Base-by-base conservation (phyloP, 2,329 filamentous ascomycete species). In the Ophiostoma triangulosporum region DNA sequence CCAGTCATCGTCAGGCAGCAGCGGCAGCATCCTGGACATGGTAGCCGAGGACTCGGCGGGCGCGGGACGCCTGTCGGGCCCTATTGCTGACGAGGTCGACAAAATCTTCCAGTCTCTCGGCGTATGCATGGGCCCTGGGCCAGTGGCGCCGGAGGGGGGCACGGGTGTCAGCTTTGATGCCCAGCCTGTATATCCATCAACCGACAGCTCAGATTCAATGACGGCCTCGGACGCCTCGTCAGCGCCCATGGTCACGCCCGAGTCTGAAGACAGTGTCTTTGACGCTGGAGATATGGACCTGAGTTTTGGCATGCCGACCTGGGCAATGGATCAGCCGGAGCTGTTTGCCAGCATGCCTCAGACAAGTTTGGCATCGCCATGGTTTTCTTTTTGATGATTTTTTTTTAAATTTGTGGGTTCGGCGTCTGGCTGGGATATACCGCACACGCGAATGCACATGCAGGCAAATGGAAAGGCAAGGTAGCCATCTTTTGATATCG, bases 321-420 rank as follows among this genome's bases (percentile, higher is more conserved):
- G 54, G 54, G 15, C 48, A 9, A 11, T 45, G 12, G 40, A 48
- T 22, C 40, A 48, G 43, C 31, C 48, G 6, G 53, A 58, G 14
- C 32, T 56, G 48, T 57, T 54, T 50, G 38, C 33, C 36, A 52
- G 27, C 32, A 32, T 57, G 14, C 31, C 52, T 6, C 56, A 54
- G 29, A 24, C 51, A 27, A 45, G 38, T 3, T 29, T 50, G 2
- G 20, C 32, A 3, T 20, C 51, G 27, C 43, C 54, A 1, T 58
- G 57, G 57, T 58, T 54, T 29, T 27, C 52, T n/a, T 32, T 57
- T 14, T 58, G 46, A 48, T 31, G 11, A 8, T 33, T 45, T 38
- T 43, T 45, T 17, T 29, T 32, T 20, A 29, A 2, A 24, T 52
- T 29, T 51, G 24, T 12, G 11, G 12, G 15, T 9, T n/a, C 32